Conservation (phyloP, 345 rosid species). For the Nephelium lappaceum region DNA sequence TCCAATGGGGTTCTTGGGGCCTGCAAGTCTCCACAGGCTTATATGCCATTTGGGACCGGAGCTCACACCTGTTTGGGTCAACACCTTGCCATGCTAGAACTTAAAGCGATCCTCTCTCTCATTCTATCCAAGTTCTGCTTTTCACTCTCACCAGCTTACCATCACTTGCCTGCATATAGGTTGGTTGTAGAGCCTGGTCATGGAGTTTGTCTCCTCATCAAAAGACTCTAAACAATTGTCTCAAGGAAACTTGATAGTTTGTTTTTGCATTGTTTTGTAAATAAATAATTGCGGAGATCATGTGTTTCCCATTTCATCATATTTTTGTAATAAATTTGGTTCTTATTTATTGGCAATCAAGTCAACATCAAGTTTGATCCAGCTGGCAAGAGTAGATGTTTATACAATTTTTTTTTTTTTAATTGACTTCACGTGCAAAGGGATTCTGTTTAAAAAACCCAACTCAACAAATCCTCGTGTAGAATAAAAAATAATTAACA, state of each 20-base stretch:
- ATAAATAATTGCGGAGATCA: background rate
- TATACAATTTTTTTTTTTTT: too few relatives aligned
- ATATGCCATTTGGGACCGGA: constrained; percentile 50
- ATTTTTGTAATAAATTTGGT: too few relatives aligned
- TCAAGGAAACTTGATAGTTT: background rate
- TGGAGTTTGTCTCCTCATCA: constrained; percentile 31
- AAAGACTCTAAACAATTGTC: constrained; percentile 9
- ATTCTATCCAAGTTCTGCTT: constrained; percentile 39
- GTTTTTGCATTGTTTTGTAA: background rate
- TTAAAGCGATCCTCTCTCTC: constrained; percentile 39
- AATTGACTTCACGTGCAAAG: background rate
- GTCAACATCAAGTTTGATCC: background rate
- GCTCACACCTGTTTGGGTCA: constrained; percentile 45
- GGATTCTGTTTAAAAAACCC: too few relatives aligned
- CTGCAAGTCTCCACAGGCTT: constrained; percentile 45
- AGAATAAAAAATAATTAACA: too few relatives aligned
- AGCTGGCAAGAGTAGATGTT: background rate
- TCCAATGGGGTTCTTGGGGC: constrained; percentile 41
- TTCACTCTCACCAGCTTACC: constrained; percentile 38
- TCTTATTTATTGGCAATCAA: too few relatives aligned
- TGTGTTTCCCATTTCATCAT: background rate
- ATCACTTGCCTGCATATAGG: constrained; percentile 41
- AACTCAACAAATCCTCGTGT: too few relatives aligned
- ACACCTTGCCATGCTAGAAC: constrained; percentile 47
- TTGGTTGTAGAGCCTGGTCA: constrained; percentile 38